Conservation (phyloP, 2,329 filamentous ascomycete species). For the Cercospora janseana region DNA sequence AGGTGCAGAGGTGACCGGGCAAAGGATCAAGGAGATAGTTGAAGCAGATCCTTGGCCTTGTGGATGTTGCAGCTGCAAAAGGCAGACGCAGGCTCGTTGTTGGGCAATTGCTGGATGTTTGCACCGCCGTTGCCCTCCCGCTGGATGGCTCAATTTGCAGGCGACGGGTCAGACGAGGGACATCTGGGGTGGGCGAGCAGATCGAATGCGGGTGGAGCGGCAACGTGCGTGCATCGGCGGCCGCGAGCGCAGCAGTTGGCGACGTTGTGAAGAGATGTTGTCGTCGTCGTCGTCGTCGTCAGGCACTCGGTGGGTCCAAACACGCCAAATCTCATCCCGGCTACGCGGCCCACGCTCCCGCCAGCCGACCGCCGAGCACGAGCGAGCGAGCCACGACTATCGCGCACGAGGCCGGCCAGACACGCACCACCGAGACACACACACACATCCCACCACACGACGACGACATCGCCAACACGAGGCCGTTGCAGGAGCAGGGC, state of each 20-base stretch:
- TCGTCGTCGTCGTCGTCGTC: background rate
- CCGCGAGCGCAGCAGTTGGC: background rate
- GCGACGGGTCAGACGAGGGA: background rate
- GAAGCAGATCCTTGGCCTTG: constrained; percentile 14
- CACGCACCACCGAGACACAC: too few relatives aligned
- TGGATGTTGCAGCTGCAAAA: background rate
- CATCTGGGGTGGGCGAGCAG: constrained; percentile 1
- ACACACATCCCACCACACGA: too few relatives aligned
- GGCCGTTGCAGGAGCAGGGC: background rate
- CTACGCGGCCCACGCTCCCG: background rate
- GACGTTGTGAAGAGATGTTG: background rate
- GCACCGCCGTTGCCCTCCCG: constrained; percentile 10
- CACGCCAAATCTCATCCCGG: constrained; percentile 5
- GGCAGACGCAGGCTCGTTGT: constrained; percentile 4
- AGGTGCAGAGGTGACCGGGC: constrained; percentile 11
- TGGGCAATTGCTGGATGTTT: constrained; percentile 8
- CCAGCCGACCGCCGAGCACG: background rate
- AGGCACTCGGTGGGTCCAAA: background rate
- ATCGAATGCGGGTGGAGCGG: background rate
- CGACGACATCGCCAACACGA: background rate
- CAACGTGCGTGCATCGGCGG: background rate
- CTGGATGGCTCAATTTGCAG: background rate
- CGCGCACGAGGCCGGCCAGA: background rate
- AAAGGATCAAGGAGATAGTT: constrained; percentile 21
- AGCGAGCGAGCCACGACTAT: constrained; percentile 2